phyloP scores from a whole-genome alignment of 202 grass and related monocot genomes.

The Musa balbisiana region DNA sequence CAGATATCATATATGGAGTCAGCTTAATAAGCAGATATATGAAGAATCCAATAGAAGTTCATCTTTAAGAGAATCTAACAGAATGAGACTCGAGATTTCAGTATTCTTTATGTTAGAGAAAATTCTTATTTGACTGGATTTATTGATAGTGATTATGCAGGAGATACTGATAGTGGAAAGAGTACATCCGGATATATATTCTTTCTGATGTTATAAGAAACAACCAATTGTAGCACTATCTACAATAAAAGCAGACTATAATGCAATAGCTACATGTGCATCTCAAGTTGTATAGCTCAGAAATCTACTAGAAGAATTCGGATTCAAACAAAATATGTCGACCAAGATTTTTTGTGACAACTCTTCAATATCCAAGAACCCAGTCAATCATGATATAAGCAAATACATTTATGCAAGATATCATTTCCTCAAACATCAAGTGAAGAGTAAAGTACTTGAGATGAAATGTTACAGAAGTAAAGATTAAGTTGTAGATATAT shows the following conservation, averaged over 20 bases:
- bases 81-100: too few relatives aligned
- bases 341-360: background rate
- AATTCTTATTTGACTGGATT: background rate
- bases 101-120: too few relatives aligned
- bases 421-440: background rate
- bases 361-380: background rate
- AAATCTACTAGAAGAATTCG: background rate
- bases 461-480: too few relatives aligned
- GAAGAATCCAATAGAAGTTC: too few relatives aligned
- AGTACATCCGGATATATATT: background rate
- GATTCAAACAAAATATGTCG: background rate
- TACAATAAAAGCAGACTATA: slow-evolving; percentile 1
- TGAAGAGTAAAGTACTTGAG: background rate
- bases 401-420: background rate
- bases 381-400: background rate
- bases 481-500: too few relatives aligned
- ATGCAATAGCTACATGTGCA: background rate
- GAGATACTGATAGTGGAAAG: background rate
- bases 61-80: too few relatives aligned
- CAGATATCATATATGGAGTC: too few relatives aligned
- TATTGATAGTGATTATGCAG: background rate
- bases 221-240: background rate
- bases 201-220: background rate
- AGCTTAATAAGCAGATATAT: too few relatives aligned
- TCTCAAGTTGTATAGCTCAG: background rate